Base-by-base conservation (phyloP, 495 filamentous ascomycete genomes). In the Letharia lupina region DNA sequence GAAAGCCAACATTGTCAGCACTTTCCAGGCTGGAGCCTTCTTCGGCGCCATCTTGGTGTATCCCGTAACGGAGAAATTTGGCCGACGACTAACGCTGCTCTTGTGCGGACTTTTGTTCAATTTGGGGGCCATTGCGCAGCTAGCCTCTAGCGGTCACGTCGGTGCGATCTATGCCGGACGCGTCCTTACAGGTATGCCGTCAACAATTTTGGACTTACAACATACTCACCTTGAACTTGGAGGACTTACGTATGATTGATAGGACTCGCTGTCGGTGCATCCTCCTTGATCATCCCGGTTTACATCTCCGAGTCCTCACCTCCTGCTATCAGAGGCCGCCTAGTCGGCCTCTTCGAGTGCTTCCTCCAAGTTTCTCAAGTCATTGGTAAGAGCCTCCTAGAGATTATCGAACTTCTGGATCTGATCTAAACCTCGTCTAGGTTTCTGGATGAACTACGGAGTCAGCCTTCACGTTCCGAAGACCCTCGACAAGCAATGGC, bases 131-230 rank as follows among this genome's bases (percentile, higher is more conserved):
- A 84, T 82, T 52, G 69, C 89, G 16, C 88, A 87, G 74, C 75
- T 86, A 33, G 86, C 69, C 72, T 84, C 75, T 66, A 87, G 70
- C 75, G 73, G 90, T 60, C 89, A 87, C 69, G 86, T 88, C 64
- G 77, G 89, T 56, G 82, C 82, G 57, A 86, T 90, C 62, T 87
- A 87, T 67, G 84, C 90, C 67, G 88, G 86, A 4, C 88, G 86
- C 3, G 87, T 86, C 2, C 87, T 89, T 69, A 87, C 89, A 0
- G 86, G 84, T 28, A 87, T 89, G 28, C 90, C 90, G 73, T 80
- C 89, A 4, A 86, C 87, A 48, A 86, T 42, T 13, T 42, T 4
- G 23, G 23, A 28, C 23, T 28, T 28, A 1, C 23, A 2, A 42
- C 40, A 2, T 42, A 42, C 6, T 42, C 40, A 42, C 6, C 40